Base-by-base conservation (phyloP, 2,329 filamentous ascomycete genomes). In the Xylariaceae sp. region DNA sequence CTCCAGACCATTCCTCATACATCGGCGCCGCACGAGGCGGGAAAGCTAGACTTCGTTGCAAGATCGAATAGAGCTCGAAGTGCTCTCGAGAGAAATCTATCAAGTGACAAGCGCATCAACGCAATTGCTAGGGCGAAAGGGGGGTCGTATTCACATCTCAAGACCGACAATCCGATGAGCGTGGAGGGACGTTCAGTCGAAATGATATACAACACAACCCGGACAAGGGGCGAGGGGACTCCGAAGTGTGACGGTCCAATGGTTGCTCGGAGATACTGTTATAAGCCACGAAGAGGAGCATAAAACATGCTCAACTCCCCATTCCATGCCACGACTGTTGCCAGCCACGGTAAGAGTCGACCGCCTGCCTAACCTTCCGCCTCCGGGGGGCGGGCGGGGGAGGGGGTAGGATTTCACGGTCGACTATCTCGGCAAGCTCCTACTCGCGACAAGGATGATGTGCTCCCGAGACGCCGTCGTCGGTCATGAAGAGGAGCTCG, bases 221-320 rank as follows among this genome's bases (percentile, higher is more conserved):
- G 46, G 55, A 61, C 61, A 56, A 58, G 58, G 65, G 63, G 63
- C 55, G 62, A 59, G 52, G 63, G 61, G 61, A 49, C 55, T 52
- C 51, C 61, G 37, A 15, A 13, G 6, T 12, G 12, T 15, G 10
- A 15, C 34, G 34, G 34, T 37, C 34, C 34, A 37, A 16, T 2
- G 13, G 34, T 2, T 37, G 34, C 34, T 37, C 34, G 2, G 13
- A n/a, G 34, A 37, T 22, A 18, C 26, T 26, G 26, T 26, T 5
- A 26, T 26, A 26, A 26, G 26, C 26, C 26, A 26, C 26, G 26
- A 26, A 26, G 26, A 26, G 58, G 58, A 57, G 58, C 54, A 52
- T 16, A 4, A 26, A 26, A 26, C 26, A 26, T 26, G 26, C 26
- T 26, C 26, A 26, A 26, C 26, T 26, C 26, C 8, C 26, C 26